These are phyloP conservation scores for Tetracladium marchalianum DNA, from an alignment of 495 filamentous ascomycete species.

Conservation along the genomic window DNA sequence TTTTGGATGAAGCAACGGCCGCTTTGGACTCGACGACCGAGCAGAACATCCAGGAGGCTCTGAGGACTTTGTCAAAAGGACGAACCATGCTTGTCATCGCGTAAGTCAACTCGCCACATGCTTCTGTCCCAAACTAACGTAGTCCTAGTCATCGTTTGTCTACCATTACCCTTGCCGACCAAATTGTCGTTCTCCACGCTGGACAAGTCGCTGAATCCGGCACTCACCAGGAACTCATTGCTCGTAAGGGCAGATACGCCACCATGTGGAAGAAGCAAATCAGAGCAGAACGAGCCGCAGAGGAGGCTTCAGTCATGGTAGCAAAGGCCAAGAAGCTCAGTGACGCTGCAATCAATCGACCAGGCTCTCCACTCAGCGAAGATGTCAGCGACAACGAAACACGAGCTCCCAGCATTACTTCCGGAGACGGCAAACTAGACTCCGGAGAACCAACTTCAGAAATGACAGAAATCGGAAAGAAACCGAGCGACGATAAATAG, in stretches of 20 bases:
- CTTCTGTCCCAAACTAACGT: neutral
- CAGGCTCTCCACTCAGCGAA: constrained; percentile 11
- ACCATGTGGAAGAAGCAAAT: constrained; percentile 97
- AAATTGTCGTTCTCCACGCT: constrained; percentile 84
- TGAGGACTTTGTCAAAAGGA: constrained; percentile 67
- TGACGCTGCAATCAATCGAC: constrained; percentile 13
- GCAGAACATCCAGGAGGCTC: constrained; percentile 84
- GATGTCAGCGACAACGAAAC: constrained; percentile 13
- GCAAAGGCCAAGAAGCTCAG: constrained; percentile 14
- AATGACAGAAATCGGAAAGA: too few relatives aligned
- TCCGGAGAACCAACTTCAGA: too few relatives aligned
- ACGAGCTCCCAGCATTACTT: constrained; percentile 1
- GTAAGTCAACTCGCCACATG: constrained; percentile 27
- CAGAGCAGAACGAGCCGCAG: constrained; percentile 72
- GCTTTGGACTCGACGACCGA: constrained; percentile 94
- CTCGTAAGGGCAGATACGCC: constrained; percentile 66
- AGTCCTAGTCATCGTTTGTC: constrained; percentile 65
- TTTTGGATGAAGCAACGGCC: constrained; percentile 93
- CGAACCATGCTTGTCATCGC: constrained; percentile 67
- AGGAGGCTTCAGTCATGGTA: constrained; percentile 35
- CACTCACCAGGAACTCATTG: constrained; percentile 77
- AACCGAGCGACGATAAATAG: too few relatives aligned
- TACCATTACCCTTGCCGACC: constrained; percentile 89
- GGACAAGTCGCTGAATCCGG: constrained; percentile 78
- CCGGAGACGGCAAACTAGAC: neutral